Conservation (phyloP, 2,329 filamentous ascomycete genomes). For the Gremmenia infestans region DNA sequence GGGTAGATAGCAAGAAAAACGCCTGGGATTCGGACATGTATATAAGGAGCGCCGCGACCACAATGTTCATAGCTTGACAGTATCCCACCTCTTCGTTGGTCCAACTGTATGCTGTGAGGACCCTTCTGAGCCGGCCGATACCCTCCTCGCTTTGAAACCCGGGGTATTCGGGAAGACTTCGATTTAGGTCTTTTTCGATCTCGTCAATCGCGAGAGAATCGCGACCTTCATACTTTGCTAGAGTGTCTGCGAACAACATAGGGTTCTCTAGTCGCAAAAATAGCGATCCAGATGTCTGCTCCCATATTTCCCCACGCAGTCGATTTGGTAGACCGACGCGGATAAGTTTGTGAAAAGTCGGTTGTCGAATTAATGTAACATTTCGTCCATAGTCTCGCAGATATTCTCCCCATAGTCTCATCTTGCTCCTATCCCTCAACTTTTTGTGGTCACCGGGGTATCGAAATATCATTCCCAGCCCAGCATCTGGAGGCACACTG, state of each 20-base stretch:
- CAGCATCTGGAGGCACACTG: constrained; percentile 71
- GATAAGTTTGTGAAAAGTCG: constrained; percentile 96
- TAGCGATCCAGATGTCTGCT: constrained; percentile 85
- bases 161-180: constrained; percentile 93
- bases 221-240: constrained; percentile 75
- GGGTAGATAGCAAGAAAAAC: constrained; percentile 84
- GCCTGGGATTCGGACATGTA: constrained; percentile 97
- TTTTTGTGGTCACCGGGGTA: constrained; percentile 96
- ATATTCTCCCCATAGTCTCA: constrained; percentile 96
- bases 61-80: constrained; percentile 99
- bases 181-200: constrained; percentile 97
- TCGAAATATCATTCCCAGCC: constrained; percentile 84
- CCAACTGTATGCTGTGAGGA: constrained; percentile 97
- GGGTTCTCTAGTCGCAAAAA: constrained; percentile 85
- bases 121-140: constrained; percentile 81
- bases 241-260: constrained; percentile 74
- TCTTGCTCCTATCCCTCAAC: constrained; percentile 90
- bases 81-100: constrained; percentile 93
- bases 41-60: constrained; percentile 94
- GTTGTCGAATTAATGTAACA: constrained; percentile 85
- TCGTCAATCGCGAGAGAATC: constrained; percentile 96
- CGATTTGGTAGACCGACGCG: constrained; percentile 92
- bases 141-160: constrained; percentile 96
- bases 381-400: constrained; percentile 92
- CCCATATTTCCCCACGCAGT: constrained; percentile 91